phyloP scores from a whole-genome alignment of 306 rosid genomes.

The Quillaja saponaria region DNA sequence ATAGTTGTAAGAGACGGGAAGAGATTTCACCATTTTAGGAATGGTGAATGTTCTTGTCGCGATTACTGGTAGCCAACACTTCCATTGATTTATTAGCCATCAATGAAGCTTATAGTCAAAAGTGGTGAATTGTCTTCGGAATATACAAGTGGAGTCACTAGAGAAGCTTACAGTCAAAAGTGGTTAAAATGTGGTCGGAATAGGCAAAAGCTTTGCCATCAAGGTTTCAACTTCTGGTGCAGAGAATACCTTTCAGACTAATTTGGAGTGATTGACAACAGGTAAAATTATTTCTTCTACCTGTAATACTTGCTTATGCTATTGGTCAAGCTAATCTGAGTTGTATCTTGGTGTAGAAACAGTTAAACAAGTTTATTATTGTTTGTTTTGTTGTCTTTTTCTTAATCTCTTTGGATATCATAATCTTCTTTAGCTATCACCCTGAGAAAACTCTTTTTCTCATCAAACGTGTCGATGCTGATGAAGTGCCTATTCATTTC shows the following conservation, averaged over 20 bases:
- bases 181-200: no score
- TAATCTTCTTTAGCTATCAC: background rate
- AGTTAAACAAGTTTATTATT: no score
- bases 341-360: slow-evolving; percentile 1
- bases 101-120: slow-evolving; percentile 15
- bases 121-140: slow-evolving; percentile 2
- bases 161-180: no score
- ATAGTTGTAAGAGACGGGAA: slow-evolving; percentile 52
- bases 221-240: slow-evolving; percentile 20
- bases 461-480: background rate
- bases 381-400: no score
- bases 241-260: slow-evolving; percentile 25
- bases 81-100: slow-evolving; percentile 24
- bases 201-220: slow-evolving; percentile 18
- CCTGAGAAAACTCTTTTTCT: background rate
- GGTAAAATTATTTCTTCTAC: slow-evolving; percentile 19
- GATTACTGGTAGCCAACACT: slow-evolving; percentile 49
- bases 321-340: background rate
- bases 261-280: slow-evolving; percentile 19
- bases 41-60: slow-evolving; percentile 55
- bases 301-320: slow-evolving; percentile 5
- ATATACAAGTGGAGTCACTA: slow-evolving; percentile 26
- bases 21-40: slow-evolving; percentile 51
- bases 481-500: background rate
- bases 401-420: background rate